phyloP scores from a whole-genome alignment of 768 basidiomycete species.

The Boletales sp. region DNA sequence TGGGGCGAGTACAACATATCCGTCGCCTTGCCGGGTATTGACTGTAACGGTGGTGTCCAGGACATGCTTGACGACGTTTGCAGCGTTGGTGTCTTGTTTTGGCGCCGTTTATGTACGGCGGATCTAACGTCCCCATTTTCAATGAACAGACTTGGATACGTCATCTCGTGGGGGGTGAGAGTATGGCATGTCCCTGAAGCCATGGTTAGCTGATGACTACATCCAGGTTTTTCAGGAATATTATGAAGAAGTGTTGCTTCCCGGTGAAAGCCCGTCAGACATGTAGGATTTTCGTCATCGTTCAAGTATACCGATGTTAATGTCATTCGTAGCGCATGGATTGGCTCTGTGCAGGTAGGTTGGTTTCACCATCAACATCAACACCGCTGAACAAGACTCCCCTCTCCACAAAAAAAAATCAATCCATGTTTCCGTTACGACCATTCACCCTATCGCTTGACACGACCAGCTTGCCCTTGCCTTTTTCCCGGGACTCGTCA shows the following conservation, averaged over 20 bases:
- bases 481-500: slow-evolving; percentile 58
- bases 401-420: too few species aligned
- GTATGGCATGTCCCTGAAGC: slow-evolving; percentile 17
- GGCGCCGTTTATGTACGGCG: background rate
- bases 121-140: background rate
- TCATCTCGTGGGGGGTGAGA: slow-evolving; percentile 71
- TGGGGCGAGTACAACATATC: slow-evolving; percentile 14
- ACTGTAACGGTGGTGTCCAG: slow-evolving; percentile 5
- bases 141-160: slow-evolving; percentile 54
- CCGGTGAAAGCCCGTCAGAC: slow-evolving; percentile 50
- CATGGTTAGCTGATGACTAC: background rate
- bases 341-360: slow-evolving; percentile 68
- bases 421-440: background rate
- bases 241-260: slow-evolving; percentile 55
- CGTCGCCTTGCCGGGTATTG: background rate
- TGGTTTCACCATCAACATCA: background rate
- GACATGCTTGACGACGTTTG: slow-evolving; percentile 29
- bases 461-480: slow-evolving; percentile 54
- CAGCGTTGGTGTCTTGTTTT: slow-evolving; percentile 33
- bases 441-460: background rate
- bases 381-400: background rate
- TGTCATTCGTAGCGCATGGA: slow-evolving; percentile 61
- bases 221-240: slow-evolving; percentile 68
- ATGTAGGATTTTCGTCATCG: slow-evolving; percentile 43
- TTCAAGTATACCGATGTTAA: background rate